These are phyloP conservation scores for Xylariaceae sp. DNA, from an alignment of 2,329 filamentous ascomycete species.

Conservation along the genomic window DNA sequence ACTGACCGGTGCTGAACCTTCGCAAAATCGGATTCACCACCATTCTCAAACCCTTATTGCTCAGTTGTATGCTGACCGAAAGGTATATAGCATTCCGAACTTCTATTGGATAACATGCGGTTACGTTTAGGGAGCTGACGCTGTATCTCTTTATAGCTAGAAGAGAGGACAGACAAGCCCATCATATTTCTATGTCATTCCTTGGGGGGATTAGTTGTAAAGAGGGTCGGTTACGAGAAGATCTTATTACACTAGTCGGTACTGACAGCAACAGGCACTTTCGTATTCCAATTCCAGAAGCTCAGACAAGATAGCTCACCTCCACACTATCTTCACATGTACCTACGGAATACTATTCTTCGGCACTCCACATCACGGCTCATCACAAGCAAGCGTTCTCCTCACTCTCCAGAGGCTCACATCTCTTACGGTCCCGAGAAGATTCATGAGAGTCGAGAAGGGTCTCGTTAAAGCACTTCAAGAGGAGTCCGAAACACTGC, in stretches of 20 bases:
- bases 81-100: constrained; percentile 18
- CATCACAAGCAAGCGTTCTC: constrained; percentile 29
- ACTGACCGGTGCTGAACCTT: constrained; percentile 7
- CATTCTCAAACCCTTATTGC: constrained; percentile 35
- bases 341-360: constrained; percentile 36
- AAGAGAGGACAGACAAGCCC: constrained; percentile 30
- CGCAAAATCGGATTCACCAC: constrained; percentile 28
- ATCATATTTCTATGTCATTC: constrained; percentile 40
- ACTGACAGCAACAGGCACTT: constrained; percentile 27
- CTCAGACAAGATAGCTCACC: constrained; percentile 26
- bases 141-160: constrained; percentile 20
- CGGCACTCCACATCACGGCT: constrained; percentile 35
- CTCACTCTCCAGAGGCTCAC: constrained; percentile 27
- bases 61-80: constrained; percentile 31
- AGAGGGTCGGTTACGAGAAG: constrained; percentile 31
- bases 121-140: background rate
- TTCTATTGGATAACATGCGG: background rate
- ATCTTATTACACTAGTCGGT: background rate
- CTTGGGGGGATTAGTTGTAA: constrained; percentile 38
- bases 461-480: constrained; percentile 53
- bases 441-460: constrained; percentile 26
- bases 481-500: constrained; percentile 37
- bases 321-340: constrained; percentile 35
- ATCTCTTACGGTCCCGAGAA: constrained; percentile 26
- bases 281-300: constrained; percentile 26